phyloP scores from a whole-genome alignment of 495 filamentous ascomycete species.

The Aspergillus panamensis region DNA sequence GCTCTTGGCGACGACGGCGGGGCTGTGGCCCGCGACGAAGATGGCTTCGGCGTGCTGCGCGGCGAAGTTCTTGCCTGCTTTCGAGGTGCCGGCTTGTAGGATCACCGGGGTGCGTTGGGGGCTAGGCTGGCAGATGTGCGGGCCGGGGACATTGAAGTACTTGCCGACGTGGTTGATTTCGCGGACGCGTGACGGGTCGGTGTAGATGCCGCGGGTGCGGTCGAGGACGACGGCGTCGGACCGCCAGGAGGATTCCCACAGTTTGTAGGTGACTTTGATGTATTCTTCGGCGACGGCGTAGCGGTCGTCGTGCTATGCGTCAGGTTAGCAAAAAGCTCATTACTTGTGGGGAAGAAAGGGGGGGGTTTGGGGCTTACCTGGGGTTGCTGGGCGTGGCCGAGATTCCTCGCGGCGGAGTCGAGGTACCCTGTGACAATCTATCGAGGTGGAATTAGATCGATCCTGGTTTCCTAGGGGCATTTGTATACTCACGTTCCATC shows the following conservation, averaged over 20 bases:
- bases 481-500: constrained; percentile 52
- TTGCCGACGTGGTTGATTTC: constrained; percentile 65
- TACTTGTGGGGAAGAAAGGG: too few species aligned
- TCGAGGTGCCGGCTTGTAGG: constrained; percentile 62
- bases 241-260: constrained; percentile 66
- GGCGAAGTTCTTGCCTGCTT: constrained; percentile 60
- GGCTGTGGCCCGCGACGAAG: constrained; percentile 49
- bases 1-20: constrained; percentile 45
- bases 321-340: too few species aligned
- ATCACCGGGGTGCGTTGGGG: constrained; percentile 65
- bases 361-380: constrained; percentile 26
- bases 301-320: constrained; percentile 57
- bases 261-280: constrained; percentile 64
- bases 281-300: constrained; percentile 68
- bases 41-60: constrained; percentile 57
- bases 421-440: constrained; percentile 65
- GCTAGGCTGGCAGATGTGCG: constrained; percentile 60
- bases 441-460: neutral
- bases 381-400: constrained; percentile 52
- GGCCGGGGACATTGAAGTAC: constrained; percentile 62
- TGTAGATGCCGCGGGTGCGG: constrained; percentile 53
- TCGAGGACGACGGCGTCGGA: constrained; percentile 61
- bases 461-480: neutral
- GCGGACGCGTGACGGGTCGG: constrained; percentile 54
- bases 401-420: constrained; percentile 61